These are phyloP conservation scores for Mycena pura DNA, from an alignment of 768 basidiomycete species.

Conservation along the genomic window DNA sequence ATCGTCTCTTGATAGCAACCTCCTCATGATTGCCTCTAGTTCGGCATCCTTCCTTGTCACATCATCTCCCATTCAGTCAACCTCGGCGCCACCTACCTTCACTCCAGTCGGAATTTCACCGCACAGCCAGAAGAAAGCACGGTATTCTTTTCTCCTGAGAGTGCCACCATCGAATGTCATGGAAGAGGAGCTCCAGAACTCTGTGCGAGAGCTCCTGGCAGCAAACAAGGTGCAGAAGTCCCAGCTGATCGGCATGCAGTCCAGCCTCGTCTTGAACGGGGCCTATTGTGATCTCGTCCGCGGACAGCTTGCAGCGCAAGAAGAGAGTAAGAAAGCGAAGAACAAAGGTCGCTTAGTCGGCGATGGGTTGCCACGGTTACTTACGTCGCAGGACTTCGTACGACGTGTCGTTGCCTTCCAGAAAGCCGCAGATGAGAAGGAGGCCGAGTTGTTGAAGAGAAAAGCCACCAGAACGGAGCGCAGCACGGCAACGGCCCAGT, in stretches of 20 bases:
- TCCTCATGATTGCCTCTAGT: not conserved
- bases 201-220: not conserved
- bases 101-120: not conserved
- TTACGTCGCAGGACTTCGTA: slow-evolving; percentile 30
- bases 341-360: slow-evolving; percentile 28
- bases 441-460: slow-evolving; percentile 14
- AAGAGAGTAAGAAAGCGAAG: slow-evolving; percentile 28
- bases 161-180: not conserved
- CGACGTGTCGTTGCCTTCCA: slow-evolving; percentile 14
- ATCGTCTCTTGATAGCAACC: not conserved
- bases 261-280: slow-evolving; percentile 19
- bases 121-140: not conserved
- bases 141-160: not conserved
- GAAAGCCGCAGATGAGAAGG: slow-evolving; percentile 14
- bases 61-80: slow-evolving; percentile 17
- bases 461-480: slow-evolving; percentile 12
- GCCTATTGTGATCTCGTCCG: slow-evolving; percentile 22
- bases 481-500: too few relatives aligned
- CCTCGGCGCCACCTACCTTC: not conserved
- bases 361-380: slow-evolving; percentile 33
- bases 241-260: slow-evolving; percentile 21
- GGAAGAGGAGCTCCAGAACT: slow-evolving; percentile 11
- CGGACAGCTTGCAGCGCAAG: slow-evolving; percentile 24
- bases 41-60: slow-evolving; percentile 3
- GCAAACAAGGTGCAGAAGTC: slow-evolving; percentile 2